A percentile compares a stretch with the other conserved stretches of the same genome.
Conservation (phyloP, 192 early-diverging fungal species). For the Linnemannia zychae region DNA sequence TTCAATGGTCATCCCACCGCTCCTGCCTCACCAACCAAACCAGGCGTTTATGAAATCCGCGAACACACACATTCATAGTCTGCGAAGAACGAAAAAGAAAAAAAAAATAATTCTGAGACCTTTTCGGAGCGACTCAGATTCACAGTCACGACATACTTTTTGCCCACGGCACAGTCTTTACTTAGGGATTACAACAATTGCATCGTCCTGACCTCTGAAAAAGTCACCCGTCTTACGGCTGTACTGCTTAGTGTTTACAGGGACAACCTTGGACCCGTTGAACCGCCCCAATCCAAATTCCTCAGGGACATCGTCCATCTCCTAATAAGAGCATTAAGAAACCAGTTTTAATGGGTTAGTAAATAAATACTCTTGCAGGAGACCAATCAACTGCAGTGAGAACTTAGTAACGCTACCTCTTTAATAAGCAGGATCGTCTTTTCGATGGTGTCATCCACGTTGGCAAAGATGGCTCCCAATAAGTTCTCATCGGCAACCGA, state of each 20-base stretch:
- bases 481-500: constrained; percentile 62
- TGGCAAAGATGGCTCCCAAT: constrained; percentile 73
- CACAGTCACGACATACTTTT: background rate
- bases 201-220: constrained; percentile 69
- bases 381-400: no score
- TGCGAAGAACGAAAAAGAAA: no score
- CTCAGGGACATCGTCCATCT: constrained; percentile 69
- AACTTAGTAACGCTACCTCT: no score
- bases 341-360: background rate
- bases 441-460: constrained; percentile 60
- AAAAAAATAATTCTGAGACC: background rate
- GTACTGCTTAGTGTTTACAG: constrained; percentile 72
- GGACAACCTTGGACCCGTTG: constrained; percentile 71
- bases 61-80: background rate
- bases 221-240: constrained; percentile 62
- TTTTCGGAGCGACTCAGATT: constrained; percentile 5
- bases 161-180: background rate
- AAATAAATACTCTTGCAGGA: no score
- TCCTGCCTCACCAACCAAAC: background rate
- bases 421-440: constrained; percentile 53
- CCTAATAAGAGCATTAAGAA: constrained; percentile 43
- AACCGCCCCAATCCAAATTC: constrained; percentile 62
- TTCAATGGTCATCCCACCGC: background rate
- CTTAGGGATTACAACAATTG: constrained; percentile 52
- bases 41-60: background rate